Evolutionary conservation across 805 yeast genomes (phyloP), one percentile per base, ranked within the genome.

Genomic region (Wickerhamiella sorbophila): DNA sequence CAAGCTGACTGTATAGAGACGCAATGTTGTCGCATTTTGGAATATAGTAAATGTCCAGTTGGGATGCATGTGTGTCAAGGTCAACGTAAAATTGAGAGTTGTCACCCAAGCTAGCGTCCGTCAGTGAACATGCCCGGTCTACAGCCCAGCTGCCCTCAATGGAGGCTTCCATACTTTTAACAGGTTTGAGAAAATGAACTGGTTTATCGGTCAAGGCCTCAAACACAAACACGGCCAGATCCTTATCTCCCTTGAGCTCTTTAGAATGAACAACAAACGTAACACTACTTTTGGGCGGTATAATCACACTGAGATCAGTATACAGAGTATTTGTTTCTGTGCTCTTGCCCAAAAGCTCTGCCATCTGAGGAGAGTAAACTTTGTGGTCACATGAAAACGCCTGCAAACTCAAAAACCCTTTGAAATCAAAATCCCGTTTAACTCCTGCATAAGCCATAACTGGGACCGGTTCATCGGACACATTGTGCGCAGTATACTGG

Each of bases 401-500:
- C 12, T 24, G 29, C 6, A 24, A 8, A 24, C 12, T 24, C 10
- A 24, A 12, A 24, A 24, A 24, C 12, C 29, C 29, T 8, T 12
- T 6, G 12, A 8, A 12, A 24, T 12, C 29, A 6, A 12, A 12
- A 12, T 12, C 29, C 12, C 10, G 29, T 24, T 24, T 24, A 12
- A 24, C 29, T 24, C 10, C 6, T 8, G 29, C 29, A 24, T 24
- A 24, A 8, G 29, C 12, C 12, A 8, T 6, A 8, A 24, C 29
- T 12, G 29, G 29, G 6, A 24, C 29, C 29, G 29, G 12, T 24
- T 24, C 29, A 12, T 24, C 12, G 6, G 29, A 8, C 12, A 12
- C 9, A 20, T 36, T 36, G 38, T 24, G 21, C 3, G 24, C 20
- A 3, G 38, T 36, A 20, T 36, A 36, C 38, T 36, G 38, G 5